Evolutionary conservation across 2,329 filamentous ascomycete species (phyloP).

Genomic region (Phialocephala sp.): DNA sequence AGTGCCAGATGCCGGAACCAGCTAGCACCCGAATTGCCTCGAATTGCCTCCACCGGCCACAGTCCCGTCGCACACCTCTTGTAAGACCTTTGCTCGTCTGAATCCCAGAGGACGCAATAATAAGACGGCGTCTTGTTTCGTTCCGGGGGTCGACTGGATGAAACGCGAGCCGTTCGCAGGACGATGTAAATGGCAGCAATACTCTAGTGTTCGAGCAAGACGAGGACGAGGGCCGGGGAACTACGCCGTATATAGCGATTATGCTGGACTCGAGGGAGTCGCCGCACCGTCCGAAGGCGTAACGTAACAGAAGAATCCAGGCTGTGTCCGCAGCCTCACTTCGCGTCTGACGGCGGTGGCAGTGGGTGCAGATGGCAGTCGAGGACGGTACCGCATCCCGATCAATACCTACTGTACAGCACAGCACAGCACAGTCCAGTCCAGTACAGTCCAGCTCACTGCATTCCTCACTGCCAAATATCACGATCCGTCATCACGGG

Average conservation of each 20-base stretch:
- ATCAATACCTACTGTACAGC: too few relatives aligned
- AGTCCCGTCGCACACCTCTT: neutral
- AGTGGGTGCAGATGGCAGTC: neutral
- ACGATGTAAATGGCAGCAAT: slow-evolving; percentile 3
- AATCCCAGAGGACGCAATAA: neutral
- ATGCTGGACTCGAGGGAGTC: slow-evolving; percentile 5
- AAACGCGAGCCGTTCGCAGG: neutral
- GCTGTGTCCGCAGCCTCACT: slow-evolving; percentile 9
- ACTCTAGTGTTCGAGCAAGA: neutral
- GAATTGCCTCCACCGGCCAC: neutral
- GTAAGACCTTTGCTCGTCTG: neutral
- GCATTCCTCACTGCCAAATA: neutral
- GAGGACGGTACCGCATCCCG: too few relatives aligned
- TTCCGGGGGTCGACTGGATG: neutral
- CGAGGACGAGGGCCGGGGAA: neutral
- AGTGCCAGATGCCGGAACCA: neutral
- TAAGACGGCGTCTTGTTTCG: neutral
- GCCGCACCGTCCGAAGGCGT: neutral
- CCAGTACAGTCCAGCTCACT: neutral
- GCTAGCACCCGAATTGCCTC: too few relatives aligned
- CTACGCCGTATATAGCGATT: slow-evolving; percentile 8
- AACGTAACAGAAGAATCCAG: slow-evolving; percentile 6
- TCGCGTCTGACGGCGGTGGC: slow-evolving; percentile 10
- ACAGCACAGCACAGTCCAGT: too few relatives aligned
- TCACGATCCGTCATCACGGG: neutral